Evolutionary conservation across 139 green algal species (phyloP), one percentile per base, ranked within the genome.

Genomic region (Chlamydomonas sphaeroides): DNA sequence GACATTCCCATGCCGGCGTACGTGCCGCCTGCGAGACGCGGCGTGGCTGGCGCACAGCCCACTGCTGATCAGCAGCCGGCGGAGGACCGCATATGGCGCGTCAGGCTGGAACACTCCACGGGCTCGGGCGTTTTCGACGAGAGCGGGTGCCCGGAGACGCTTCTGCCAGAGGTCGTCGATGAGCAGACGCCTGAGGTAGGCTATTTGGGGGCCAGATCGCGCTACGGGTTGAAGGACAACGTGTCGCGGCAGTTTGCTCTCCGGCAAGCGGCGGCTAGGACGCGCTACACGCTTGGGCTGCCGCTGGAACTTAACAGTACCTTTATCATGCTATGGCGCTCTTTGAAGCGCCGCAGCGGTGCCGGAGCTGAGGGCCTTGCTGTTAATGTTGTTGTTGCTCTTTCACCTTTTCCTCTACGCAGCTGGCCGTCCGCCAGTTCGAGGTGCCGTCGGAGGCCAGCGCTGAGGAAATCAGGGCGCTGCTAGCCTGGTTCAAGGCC

Each of bases 141-240:
- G 21, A 33, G 20, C 4, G 48, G 30, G 21, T 84, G 77, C 65
- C 77, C 77, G 7, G 57, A 84, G 45, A 66, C 42, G 11, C 61
- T 84, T 11, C 53, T 66, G 35, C 10, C 11, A 5, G 23, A 33
- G 26, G 62, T 21, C 0, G 59, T 71, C 1, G 4, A 28, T 23
- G 74, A 80, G 53, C 74, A 80, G 35, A 61, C n/a, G 6, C 6
- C 59, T 10, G 74, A 80, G 63, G 74, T 80, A 20, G n/a, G 72
- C 53, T 30, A n/a, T n/a, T n/a, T n/a, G n/a, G n/a, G 56, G 25
- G 56, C 56, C 25, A n/a, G 20, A 20, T 20, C 21, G 49, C 7
- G 49, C 49, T 17, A 26, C 18, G 7, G 49, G 49, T 20, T 11
- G 49, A 3, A 20, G 21, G 49, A 20, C 49, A 2, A 56, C 49